These are phyloP conservation scores for Chlamydomonas sp. DNA, from an alignment of 139 green algal species.

Conservation along the genomic window DNA sequence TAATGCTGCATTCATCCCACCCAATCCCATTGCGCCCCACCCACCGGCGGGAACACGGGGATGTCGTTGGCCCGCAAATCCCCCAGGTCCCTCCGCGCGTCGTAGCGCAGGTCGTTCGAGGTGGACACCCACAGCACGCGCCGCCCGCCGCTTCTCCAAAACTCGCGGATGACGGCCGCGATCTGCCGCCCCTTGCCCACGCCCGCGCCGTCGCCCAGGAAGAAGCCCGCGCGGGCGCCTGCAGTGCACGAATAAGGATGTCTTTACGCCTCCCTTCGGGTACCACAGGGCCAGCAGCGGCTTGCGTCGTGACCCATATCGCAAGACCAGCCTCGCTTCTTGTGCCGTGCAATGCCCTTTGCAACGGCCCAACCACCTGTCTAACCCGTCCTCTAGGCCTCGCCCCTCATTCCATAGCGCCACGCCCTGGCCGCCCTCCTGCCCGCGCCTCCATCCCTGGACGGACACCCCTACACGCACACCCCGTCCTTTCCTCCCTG, in stretches of 20 bases:
- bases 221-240: conserved; percentile 75
- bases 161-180: conserved; percentile 61
- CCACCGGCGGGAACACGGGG: conserved; percentile 63
- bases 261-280: background rate
- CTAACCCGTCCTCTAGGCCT: no score
- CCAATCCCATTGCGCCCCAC: background rate
- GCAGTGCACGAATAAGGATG: background rate
- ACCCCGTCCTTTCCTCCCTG: background rate
- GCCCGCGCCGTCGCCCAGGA: conserved; percentile 88
- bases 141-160: conserved; percentile 58
- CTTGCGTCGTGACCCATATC: no score
- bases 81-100: conserved; percentile 83
- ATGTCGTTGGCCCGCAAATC: conserved; percentile 70
- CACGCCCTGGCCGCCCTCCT: background rate
- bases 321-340: no score
- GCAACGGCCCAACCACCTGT: no score
- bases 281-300: no score
- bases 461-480: background rate
- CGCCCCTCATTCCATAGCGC: background rate
- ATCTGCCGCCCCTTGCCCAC: conserved; percentile 91
- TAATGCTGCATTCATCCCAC: no score
- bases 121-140: conserved; percentile 84
- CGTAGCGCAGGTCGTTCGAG: conserved; percentile 74
- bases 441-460: background rate
- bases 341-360: no score